Evolutionary conservation across 805 yeast genomes (phyloP).

Genomic region (Candida boleticola): DNA sequence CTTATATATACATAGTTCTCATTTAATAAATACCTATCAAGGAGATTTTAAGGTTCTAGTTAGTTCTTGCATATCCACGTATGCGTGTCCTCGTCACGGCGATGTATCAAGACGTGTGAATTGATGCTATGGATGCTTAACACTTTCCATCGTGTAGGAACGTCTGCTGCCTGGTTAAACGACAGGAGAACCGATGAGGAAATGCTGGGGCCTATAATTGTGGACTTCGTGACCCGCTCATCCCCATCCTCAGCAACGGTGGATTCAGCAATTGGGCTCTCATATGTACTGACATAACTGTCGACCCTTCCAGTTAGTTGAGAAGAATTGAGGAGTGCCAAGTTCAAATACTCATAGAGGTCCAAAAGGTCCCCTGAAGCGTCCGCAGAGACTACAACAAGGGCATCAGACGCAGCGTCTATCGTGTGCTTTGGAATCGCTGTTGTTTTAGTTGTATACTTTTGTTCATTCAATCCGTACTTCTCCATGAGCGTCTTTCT

Average conservation of each 20-base stretch:
- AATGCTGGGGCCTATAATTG: neutral
- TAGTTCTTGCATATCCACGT: neutral
- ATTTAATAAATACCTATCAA: neutral
- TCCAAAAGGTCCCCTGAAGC: neutral
- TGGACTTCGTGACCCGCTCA: neutral
- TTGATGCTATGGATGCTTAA: neutral
- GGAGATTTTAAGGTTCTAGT: neutral
- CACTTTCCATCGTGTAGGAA: too few relatives aligned
- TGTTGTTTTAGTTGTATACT: neutral
- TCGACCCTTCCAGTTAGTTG: conserved; percentile 10
- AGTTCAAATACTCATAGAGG: conserved; percentile 17
- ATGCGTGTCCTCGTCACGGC: neutral
- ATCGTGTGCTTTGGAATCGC: neutral
- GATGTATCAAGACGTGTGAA: neutral
- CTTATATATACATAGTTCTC: neutral
- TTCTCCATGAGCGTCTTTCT: neutral
- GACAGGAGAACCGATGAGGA: neutral
- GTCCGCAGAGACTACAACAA: too few relatives aligned
- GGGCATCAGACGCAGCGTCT: neutral
- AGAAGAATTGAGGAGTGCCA: conserved; percentile 15
- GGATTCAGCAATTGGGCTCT: neutral
- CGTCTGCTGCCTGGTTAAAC: neutral
- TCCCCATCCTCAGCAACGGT: neutral
- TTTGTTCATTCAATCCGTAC: neutral
- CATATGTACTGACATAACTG: conserved; percentile 5